These are phyloP conservation scores for Cordyceps cateniannulata DNA, from an alignment of 2,329 filamentous ascomycete genomes.

Conservation along the genomic window DNA sequence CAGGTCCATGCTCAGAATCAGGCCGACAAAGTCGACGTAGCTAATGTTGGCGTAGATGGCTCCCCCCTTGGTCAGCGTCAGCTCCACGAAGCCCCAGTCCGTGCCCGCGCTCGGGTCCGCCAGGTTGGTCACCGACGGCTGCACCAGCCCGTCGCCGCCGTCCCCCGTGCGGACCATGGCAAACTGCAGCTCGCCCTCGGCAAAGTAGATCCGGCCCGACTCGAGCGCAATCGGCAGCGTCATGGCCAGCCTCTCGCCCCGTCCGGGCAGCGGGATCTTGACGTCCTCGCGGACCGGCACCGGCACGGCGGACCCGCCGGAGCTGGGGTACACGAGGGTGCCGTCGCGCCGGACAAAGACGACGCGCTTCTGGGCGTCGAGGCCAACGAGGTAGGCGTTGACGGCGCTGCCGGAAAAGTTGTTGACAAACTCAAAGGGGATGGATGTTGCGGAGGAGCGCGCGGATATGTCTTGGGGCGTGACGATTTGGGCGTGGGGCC, in stretches of 20 bases:
- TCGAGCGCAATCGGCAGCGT: conserved; percentile 33
- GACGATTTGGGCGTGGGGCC: conserved; percentile 11
- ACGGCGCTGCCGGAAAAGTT: conserved; percentile 32
- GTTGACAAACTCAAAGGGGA: conserved; percentile 34
- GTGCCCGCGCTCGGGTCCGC: conserved; percentile 35
- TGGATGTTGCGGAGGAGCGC: background rate
- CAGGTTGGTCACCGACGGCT: conserved; percentile 40
- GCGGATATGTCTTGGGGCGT: conserved; percentile 6
- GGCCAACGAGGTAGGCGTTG: conserved; percentile 40
- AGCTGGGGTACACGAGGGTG: conserved; percentile 35
- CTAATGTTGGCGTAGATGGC: conserved; percentile 42
- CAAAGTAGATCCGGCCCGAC: conserved; percentile 40
- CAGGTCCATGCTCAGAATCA: conserved; percentile 44
- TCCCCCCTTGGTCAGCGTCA: conserved; percentile 34
- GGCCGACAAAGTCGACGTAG: conserved; percentile 45
- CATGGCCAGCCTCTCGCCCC: conserved; percentile 31
- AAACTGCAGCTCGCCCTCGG: conserved; percentile 35
- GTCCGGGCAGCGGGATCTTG: conserved; percentile 34
- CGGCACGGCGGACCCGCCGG: conserved; percentile 28
- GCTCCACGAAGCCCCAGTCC: conserved; percentile 45
- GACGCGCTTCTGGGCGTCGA: conserved; percentile 31
- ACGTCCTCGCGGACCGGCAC: conserved; percentile 32
- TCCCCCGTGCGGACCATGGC: conserved; percentile 28
- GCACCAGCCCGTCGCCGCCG: conserved; percentile 34
- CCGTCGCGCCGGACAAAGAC: conserved; percentile 39